Percentiles rank a stretch among this genome's conserved stretches.
Conservation (phyloP, 2,329 filamentous ascomycete genomes). For the Cryoendolithus antarcticus region DNA sequence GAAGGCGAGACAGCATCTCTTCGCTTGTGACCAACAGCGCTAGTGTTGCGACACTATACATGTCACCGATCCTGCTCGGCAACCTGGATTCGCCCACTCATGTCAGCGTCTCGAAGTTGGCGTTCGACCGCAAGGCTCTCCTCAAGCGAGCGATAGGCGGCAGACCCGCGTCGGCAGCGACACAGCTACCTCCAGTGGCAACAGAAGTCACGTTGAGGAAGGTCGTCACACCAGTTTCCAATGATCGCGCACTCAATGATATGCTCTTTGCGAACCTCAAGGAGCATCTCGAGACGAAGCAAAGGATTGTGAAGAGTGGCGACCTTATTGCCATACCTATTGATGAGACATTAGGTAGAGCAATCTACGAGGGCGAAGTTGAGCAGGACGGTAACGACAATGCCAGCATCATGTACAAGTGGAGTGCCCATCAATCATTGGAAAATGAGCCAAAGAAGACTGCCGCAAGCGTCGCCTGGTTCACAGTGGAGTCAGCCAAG, state of each 20-base stretch:
- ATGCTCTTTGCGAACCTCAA: conserved; percentile 79
- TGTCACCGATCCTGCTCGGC: conserved; percentile 75
- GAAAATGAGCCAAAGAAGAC: not conserved
- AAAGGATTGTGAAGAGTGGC: conserved; percentile 70
- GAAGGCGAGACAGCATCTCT: conserved; percentile 43
- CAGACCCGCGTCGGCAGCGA: conserved; percentile 22
- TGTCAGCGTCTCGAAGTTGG: conserved; percentile 61
- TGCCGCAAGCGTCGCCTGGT: conserved; percentile 61
- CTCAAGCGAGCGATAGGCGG: conserved; percentile 24
- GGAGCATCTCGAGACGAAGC: conserved; percentile 71
- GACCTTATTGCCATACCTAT: conserved; percentile 87
- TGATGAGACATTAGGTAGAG: conserved; percentile 71
- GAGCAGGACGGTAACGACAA: conserved; percentile 55
- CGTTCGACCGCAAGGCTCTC: conserved; percentile 24
- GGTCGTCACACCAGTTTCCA: conserved; percentile 77
- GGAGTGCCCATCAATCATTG: conserved; percentile 3
- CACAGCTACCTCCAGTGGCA: conserved; percentile 46
- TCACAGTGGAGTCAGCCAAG: conserved; percentile 67
- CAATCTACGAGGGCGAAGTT: conserved; percentile 58
- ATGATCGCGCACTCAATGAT: conserved; percentile 72
- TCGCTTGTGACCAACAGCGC: conserved; percentile 32
- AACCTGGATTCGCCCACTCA: conserved; percentile 73
- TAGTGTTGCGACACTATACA: conserved; percentile 55
- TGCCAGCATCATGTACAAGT: conserved; percentile 6
- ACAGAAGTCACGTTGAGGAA: conserved; percentile 80